A percentile compares a stretch with the other conserved stretches of the same genome.
Evolutionary conservation across 2,329 filamentous ascomycete genomes (phyloP).

Genomic region (Xylariaceae sp.): DNA sequence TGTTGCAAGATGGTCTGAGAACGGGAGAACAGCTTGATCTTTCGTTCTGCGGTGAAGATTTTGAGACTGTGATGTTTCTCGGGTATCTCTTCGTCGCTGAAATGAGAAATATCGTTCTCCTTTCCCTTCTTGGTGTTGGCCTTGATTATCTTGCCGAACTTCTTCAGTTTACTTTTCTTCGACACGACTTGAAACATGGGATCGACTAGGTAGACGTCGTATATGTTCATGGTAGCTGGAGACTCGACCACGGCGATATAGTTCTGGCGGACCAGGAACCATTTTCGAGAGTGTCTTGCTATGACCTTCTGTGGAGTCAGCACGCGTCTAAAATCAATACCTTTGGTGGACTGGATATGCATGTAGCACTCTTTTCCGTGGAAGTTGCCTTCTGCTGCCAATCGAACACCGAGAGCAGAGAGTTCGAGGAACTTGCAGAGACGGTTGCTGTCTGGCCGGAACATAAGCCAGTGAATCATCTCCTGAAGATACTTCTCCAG

Average conservation of each 20-base stretch:
- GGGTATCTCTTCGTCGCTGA: constrained; percentile 34
- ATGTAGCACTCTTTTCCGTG: constrained; percentile 96
- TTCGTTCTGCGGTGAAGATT: constrained; percentile 86
- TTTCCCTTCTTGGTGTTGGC: constrained; percentile 52
- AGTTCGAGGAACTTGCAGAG: constrained; percentile 94
- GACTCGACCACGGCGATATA: constrained; percentile 98
- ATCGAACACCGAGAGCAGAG: constrained; percentile 84
- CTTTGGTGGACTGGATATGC: constrained; percentile 86
- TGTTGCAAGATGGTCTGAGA: constrained; percentile 86
- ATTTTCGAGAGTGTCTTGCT: constrained; percentile 81
- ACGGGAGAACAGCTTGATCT: constrained; percentile 82
- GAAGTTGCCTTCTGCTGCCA: constrained; percentile 93
- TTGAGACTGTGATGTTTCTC: constrained; percentile 71
- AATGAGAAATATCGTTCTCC: constrained; percentile 27
- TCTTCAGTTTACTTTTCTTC: constrained; percentile 56
- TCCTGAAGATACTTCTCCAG: constrained; percentile 87
- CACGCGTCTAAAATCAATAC: constrained; percentile 77
- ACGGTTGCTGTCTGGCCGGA: constrained; percentile 89
- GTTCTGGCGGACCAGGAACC: constrained; percentile 96
- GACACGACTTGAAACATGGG: constrained; percentile 77
- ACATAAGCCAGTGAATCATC: constrained; percentile 95
- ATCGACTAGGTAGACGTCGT: constrained; percentile 97
- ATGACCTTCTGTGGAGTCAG: constrained; percentile 74
- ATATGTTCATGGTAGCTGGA: constrained; percentile 96
- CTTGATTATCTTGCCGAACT: constrained; percentile 54